A percentile compares a stretch with the other conserved stretches of the same genome.
Conservation (phyloP, 345 rosid genomes). For the Gossypium sturtianum region DNA sequence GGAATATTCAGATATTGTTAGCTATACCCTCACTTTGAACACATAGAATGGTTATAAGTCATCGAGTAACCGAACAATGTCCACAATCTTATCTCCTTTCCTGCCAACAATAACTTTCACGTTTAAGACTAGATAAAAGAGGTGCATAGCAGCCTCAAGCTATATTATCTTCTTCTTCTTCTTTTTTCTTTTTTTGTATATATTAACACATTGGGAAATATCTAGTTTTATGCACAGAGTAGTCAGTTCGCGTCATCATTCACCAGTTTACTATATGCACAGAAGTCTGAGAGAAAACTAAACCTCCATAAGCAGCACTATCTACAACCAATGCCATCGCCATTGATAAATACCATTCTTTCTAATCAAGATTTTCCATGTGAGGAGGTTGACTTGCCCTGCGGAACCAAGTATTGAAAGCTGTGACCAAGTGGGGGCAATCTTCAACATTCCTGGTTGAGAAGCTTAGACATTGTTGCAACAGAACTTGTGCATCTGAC, state of each 20-base stretch:
- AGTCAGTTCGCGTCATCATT: neutral
- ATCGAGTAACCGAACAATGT: too few relatives aligned
- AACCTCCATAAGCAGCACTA: neutral
- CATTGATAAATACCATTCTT: neutral
- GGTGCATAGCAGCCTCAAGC: too few relatives aligned
- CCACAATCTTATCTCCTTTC: too few relatives aligned
- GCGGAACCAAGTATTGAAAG: slow-evolving; percentile 73
- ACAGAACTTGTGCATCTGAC: slow-evolving; percentile 44
- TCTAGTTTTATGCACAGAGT: slow-evolving; percentile 8
- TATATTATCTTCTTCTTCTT: too few relatives aligned
- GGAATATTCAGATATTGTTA: too few relatives aligned
- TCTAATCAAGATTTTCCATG: slow-evolving; percentile 4
- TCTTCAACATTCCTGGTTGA: slow-evolving; percentile 55
- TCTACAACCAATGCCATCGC: neutral
- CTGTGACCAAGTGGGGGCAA: slow-evolving; percentile 55
- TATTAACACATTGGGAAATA: neutral
- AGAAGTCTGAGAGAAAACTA: neutral
- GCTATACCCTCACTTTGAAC: too few relatives aligned
- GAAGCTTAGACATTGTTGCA: slow-evolving; percentile 59
- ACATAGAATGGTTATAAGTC: too few relatives aligned
- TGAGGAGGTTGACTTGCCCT: slow-evolving; percentile 30
- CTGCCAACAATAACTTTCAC: too few relatives aligned
- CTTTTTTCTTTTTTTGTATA: too few relatives aligned
- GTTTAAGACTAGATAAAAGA: too few relatives aligned
- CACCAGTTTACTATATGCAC: slow-evolving; percentile 13